Percentiles rank a stretch among this genome's conserved stretches.
phyloP scores from a whole-genome alignment of 1,284 basidiomycete genomes.

The Malassezia vespertilionis region DNA sequence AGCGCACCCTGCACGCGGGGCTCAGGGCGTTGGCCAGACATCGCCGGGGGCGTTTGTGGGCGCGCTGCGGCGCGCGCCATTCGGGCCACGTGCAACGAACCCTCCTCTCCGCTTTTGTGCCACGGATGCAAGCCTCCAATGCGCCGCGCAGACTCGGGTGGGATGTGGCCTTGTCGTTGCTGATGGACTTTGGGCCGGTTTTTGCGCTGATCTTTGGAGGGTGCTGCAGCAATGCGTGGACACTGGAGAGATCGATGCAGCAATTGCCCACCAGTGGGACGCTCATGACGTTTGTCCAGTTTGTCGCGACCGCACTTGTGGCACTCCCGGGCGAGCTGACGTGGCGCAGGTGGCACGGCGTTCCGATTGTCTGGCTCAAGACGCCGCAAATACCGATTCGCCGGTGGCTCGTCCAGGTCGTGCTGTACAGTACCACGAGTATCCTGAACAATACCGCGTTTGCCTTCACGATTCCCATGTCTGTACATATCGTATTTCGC shows the following conservation, averaged over 20 bases:
- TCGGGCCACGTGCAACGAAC: too few relatives aligned
- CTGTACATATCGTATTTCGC: slow-evolving; percentile 86
- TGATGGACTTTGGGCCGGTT: slow-evolving; percentile 19
- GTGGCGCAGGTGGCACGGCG: neutral
- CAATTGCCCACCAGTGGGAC: slow-evolving; percentile 34
- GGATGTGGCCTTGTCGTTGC: neutral
- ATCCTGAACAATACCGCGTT: slow-evolving; percentile 83
- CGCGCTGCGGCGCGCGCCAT: too few relatives aligned
- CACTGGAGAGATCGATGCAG: slow-evolving; percentile 34
- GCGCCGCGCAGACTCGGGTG: neutral
- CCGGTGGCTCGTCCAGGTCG: slow-evolving; percentile 69
- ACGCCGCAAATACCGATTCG: slow-evolving; percentile 56
- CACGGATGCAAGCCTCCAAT: too few relatives aligned
- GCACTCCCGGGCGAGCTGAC: slow-evolving; percentile 26
- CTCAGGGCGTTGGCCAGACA: too few relatives aligned
- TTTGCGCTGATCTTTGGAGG: slow-evolving; percentile 44
- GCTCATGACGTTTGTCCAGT: slow-evolving; percentile 42
- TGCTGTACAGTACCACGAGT: slow-evolving; percentile 69
- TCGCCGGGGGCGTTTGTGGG: too few relatives aligned
- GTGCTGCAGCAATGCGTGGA: slow-evolving; percentile 43
- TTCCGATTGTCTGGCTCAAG: slow-evolving; percentile 13
- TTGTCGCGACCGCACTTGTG: slow-evolving; percentile 31
- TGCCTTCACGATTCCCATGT: slow-evolving; percentile 69
- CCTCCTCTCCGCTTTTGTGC: too few relatives aligned
- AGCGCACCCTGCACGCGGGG: too few relatives aligned